Percentiles rank a stretch among this genome's conserved stretches.
Conservation (phyloP, 202 grass and related monocot genomes). For the Brachypodium distachyon region DNA sequence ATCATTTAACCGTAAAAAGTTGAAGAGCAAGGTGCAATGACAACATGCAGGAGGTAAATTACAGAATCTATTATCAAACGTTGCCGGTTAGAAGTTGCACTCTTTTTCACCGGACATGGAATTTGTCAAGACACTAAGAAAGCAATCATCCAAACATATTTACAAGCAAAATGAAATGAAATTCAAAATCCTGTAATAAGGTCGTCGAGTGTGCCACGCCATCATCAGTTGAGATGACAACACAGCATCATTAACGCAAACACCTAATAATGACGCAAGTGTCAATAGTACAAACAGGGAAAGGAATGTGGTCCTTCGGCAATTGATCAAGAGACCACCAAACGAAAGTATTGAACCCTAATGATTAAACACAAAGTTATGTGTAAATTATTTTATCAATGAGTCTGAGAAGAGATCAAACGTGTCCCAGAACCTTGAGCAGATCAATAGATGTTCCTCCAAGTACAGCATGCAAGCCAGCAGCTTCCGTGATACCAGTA, state of each 20-base stretch:
- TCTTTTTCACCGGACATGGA: background rate
- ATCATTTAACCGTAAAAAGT: background rate
- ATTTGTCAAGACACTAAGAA: background rate
- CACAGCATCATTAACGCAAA: background rate
- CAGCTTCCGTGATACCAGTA: constrained; percentile 24
- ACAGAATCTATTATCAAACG: background rate
- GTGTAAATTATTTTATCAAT: background rate
- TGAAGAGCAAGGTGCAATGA: background rate
- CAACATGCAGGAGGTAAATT: background rate
- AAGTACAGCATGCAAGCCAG: constrained; percentile 26
- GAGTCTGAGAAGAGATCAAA: background rate
- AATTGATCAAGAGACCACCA: background rate
- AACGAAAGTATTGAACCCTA: background rate
- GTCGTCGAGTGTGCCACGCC: background rate
- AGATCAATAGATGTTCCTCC: constrained; percentile 30
- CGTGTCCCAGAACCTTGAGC: constrained; percentile 28
- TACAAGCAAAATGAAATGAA: background rate
- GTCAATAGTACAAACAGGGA: background rate
- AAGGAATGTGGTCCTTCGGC: background rate
- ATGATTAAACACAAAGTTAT: background rate
- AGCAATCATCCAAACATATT: background rate
- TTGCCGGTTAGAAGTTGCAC: background rate
- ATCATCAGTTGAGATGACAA: background rate
- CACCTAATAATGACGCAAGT: background rate
- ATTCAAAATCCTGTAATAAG: background rate